A percentile compares a stretch with the other conserved stretches of the same genome.
Conservation (phyloP, 2,329 filamentous ascomycete genomes). For the Reticulascus tulasneorum region DNA sequence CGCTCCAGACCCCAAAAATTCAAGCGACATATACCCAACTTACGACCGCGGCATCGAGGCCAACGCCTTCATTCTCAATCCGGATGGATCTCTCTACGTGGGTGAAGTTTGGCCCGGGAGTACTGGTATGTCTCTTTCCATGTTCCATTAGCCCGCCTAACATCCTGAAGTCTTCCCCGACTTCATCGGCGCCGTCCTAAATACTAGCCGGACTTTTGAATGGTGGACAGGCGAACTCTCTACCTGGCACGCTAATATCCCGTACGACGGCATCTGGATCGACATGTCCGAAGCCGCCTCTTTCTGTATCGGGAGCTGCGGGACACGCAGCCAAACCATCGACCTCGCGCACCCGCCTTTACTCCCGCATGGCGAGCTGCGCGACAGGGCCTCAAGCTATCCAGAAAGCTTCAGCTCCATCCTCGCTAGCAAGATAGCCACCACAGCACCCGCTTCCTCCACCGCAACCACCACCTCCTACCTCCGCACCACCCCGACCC, state of each 20-base stretch:
- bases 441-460: constrained; percentile 21
- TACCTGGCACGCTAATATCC: constrained; percentile 48
- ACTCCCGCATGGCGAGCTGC: constrained; percentile 55
- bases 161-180: constrained; percentile 72
- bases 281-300: constrained; percentile 57
- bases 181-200: constrained; percentile 59
- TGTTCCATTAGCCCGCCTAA: too few relatives aligned
- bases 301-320: constrained; percentile 71
- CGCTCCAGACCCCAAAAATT: constrained; percentile 66
- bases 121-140: constrained; percentile 31
- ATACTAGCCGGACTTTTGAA: constrained; percentile 56
- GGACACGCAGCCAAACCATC: constrained; percentile 54
- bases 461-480: constrained; percentile 29
- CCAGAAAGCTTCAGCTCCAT: constrained; percentile 59
- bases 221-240: constrained; percentile 67
- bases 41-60: constrained; percentile 59
- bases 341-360: constrained; percentile 61
- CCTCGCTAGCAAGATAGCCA: constrained; percentile 21
- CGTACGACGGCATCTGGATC: constrained; percentile 53
- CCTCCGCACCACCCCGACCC: constrained; percentile 50
- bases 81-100: constrained; percentile 52
- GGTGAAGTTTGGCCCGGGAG: constrained; percentile 73
- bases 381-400: constrained; percentile 42
- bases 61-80: constrained; percentile 51
- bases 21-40: constrained; percentile 47